phyloP scores from a whole-genome alignment of 768 basidiomycete genomes.

The Hysterangium stoloniferum region DNA sequence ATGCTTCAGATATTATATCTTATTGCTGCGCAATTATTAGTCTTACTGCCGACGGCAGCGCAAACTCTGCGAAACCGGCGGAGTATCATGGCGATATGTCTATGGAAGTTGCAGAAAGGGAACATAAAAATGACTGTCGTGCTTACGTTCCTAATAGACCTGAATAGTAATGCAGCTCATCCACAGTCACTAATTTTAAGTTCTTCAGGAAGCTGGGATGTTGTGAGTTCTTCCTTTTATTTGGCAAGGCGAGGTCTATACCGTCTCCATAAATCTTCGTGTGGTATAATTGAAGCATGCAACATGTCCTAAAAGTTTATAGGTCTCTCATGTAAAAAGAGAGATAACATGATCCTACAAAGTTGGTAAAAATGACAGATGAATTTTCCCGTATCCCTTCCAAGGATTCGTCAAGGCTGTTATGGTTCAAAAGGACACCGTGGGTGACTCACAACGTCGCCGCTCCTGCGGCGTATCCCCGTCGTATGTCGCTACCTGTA shows the following conservation, averaged over 20 bases:
- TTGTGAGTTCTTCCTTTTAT: neutral
- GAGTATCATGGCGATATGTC: constrained; percentile 76
- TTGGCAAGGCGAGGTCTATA: constrained; percentile 20
- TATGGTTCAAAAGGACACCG: too few relatives aligned
- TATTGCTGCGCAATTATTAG: constrained; percentile 8
- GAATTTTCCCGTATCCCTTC: constrained; percentile 63
- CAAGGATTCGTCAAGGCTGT: neutral
- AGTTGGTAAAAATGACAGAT: constrained; percentile 85
- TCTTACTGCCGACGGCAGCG: constrained; percentile 68
- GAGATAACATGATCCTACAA: constrained; percentile 37
- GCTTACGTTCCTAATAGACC: constrained; percentile 69
- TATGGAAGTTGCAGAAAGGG: constrained; percentile 21
- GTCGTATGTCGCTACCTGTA: constrained; percentile 71
- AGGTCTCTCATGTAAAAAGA: neutral
- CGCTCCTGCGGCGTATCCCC: constrained; percentile 76
- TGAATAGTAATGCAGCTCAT: constrained; percentile 84
- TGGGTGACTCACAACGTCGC: constrained; percentile 43
- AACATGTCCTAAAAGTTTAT: constrained; percentile 58
- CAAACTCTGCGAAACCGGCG: constrained; percentile 70
- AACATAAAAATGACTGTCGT: neutral
- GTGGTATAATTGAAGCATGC: constrained; percentile 76
- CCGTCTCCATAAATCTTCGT: constrained; percentile 80
- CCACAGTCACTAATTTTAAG: constrained; percentile 71
- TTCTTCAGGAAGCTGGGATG: constrained; percentile 62
- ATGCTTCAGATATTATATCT: neutral